Evolutionary conservation across 148 eudicot genomes (phyloP).

Genomic region (Diospyros kaki): DNA sequence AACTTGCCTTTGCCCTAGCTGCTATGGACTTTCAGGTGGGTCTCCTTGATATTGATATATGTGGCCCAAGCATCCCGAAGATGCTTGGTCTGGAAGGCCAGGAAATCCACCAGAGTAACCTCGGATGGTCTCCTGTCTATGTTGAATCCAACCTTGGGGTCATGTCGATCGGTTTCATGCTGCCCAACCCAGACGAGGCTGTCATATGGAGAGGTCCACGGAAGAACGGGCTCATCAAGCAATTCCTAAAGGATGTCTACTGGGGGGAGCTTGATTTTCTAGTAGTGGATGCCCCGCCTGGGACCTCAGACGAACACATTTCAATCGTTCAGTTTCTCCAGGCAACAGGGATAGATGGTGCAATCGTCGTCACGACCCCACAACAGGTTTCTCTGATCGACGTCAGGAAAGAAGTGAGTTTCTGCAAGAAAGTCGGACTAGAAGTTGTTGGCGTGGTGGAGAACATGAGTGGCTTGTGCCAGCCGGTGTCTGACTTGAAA

Average conservation of each 20-base stretch:
- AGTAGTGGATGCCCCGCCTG: constrained; percentile 94
- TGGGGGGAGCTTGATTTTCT: constrained; percentile 93
- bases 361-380: constrained; percentile 87
- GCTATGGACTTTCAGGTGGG: constrained; percentile 80
- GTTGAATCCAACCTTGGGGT: constrained; percentile 94
- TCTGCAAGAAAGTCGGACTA: constrained; percentile 82
- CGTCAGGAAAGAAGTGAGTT: constrained; percentile 77
- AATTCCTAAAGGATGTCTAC: constrained; percentile 75
- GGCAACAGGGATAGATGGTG: constrained; percentile 78
- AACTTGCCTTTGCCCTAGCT: constrained; percentile 75
- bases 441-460: constrained; percentile 84
- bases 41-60: constrained; percentile 81
- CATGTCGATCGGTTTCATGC: constrained; percentile 97
- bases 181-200: constrained; percentile 82
- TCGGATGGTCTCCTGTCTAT: constrained; percentile 94
- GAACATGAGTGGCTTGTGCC: constrained; percentile 87
- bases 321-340: constrained; percentile 76
- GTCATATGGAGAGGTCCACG: constrained; percentile 98
- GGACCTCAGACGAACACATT: constrained; percentile 89
- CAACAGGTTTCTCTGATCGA: constrained; percentile 89
- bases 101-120: constrained; percentile 90
- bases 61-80: constrained; percentile 94
- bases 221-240: constrained; percentile 80
- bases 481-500: constrained; percentile 47
- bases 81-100: constrained; percentile 98